Percentiles rank a stretch among this genome's conserved stretches.
Evolutionary conservation across 352 stramenopile genomes (phyloP).

Genomic region (Globisporangium camurandrum): DNA sequence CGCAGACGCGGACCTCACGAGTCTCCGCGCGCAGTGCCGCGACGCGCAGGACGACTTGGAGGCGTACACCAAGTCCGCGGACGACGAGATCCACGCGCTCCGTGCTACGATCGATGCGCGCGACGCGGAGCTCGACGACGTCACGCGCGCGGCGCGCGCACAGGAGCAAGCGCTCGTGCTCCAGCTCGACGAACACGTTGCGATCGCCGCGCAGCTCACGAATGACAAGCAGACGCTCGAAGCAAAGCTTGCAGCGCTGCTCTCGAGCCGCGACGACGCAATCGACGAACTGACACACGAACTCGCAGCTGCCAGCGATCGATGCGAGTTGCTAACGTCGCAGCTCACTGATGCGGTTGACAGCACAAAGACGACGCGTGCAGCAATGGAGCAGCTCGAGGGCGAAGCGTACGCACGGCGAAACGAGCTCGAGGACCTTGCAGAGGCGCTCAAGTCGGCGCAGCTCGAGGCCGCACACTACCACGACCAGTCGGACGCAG

Average conservation of each 20-base stretch:
- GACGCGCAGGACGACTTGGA: conserved; percentile 45
- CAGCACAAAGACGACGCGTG: conserved; percentile 28
- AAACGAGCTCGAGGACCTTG: conserved; percentile 39
- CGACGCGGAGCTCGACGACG: conserved; percentile 23
- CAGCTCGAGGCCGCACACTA: conserved; percentile 48
- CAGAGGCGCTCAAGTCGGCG: conserved; percentile 42
- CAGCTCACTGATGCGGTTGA: conserved; percentile 9
- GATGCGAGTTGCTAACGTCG: conserved; percentile 16
- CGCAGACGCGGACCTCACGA: conserved; percentile 23
- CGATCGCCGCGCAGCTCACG: too few relatives aligned
- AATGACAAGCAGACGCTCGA: too few relatives aligned
- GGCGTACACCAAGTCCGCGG: conserved; percentile 36
- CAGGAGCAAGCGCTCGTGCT: conserved; percentile 24
- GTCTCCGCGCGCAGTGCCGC: conserved; percentile 30
- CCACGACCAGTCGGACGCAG: conserved; percentile 35
- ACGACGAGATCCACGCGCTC: conserved; percentile 45
- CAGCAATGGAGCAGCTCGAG: conserved; percentile 41
- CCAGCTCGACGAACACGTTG: conserved; percentile 15
- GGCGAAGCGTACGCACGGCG: conserved; percentile 36
- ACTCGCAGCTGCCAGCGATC: conserved; percentile 22
- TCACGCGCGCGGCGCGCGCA: background rate
- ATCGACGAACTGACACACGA: conserved; percentile 24
- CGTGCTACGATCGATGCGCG: conserved; percentile 25
- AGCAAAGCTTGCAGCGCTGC: conserved; percentile 21
- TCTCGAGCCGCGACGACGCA: conserved; percentile 16